These are phyloP conservation scores for Apophysomyces elegans DNA, from an alignment of 371 early-diverging fungal genomes.

Conservation along the genomic window DNA sequence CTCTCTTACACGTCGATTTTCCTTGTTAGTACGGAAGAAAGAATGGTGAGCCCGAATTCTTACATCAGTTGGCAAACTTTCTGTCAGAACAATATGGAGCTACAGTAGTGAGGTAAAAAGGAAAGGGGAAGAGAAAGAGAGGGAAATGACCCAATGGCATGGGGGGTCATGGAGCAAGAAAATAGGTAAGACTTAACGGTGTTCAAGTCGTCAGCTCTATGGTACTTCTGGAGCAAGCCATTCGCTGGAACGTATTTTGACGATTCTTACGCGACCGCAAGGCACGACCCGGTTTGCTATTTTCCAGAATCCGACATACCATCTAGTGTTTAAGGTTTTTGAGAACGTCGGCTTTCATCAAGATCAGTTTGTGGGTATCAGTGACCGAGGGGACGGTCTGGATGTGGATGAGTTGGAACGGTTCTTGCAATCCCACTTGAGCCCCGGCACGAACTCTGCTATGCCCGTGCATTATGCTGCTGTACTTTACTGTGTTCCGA, in stretches of 20 bases:
- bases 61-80: conserved; percentile 33
- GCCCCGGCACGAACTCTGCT: background rate
- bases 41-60: conserved; percentile 25
- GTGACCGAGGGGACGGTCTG: conserved; percentile 34
- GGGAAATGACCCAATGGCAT: too few relatives aligned
- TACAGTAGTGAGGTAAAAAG: conserved; percentile 25
- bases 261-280: conserved; percentile 35
- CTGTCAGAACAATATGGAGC: conserved; percentile 25
- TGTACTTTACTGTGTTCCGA: conserved; percentile 64
- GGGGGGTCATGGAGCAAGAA: too few relatives aligned
- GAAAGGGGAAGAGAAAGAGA: background rate
- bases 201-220: conserved; percentile 28
- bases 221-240: conserved; percentile 46
- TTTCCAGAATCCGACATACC: conserved; percentile 68
- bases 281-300: conserved; percentile 35
- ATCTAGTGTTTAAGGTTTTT: conserved; percentile 56
- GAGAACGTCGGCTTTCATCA: conserved; percentile 43
- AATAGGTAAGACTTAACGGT: background rate
- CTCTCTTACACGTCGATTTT: background rate
- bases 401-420: conserved; percentile 27
- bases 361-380: conserved; percentile 40
- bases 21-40: conserved; percentile 35
- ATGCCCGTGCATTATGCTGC: conserved; percentile 16
- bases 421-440: conserved; percentile 17
- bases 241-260: conserved; percentile 34